Percentiles rank a stretch among this genome's conserved stretches.
Conservation (phyloP, 768 basidiomycete species). For the Xerocomellus amylosporus region DNA sequence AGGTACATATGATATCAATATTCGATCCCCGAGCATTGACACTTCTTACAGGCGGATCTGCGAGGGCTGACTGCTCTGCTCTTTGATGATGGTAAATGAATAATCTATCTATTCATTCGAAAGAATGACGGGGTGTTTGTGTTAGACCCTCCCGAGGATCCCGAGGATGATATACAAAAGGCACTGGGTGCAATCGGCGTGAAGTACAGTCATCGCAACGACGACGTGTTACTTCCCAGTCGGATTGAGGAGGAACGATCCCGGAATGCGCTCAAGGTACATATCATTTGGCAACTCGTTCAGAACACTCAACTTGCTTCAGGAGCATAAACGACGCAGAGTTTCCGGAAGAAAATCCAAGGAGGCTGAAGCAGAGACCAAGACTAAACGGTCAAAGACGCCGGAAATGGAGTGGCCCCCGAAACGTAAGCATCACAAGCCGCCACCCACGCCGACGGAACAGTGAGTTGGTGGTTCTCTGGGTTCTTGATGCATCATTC, state of each 20-base stretch:
- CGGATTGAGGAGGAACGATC: slow-evolving; percentile 65
- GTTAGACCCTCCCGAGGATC: slow-evolving; percentile 39
- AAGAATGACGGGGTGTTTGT: background rate
- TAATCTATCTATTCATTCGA: background rate
- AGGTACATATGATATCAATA: slow-evolving; percentile 5
- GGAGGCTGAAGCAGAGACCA: slow-evolving; percentile 1
- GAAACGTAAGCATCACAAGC: slow-evolving; percentile 52
- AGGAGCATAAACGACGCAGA: slow-evolving; percentile 30
- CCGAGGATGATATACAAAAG: slow-evolving; percentile 49
- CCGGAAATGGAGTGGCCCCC: slow-evolving; percentile 63
- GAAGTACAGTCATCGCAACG: slow-evolving; percentile 72
- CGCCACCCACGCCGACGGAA: slow-evolving; percentile 44
- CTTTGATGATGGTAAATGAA: slow-evolving; percentile 60
- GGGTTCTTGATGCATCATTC: background rate
- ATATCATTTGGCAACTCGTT: slow-evolving; percentile 1
- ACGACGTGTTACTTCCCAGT: slow-evolving; percentile 64
- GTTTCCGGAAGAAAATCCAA: slow-evolving; percentile 24
- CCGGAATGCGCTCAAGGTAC: slow-evolving; percentile 50
- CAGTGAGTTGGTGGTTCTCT: slow-evolving; percentile 41
- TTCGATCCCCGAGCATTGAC: background rate
- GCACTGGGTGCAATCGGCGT: slow-evolving; percentile 61
- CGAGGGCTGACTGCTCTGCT: slow-evolving; percentile 63
- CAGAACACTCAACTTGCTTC: slow-evolving; percentile 3
- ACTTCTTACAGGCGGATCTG: slow-evolving; percentile 43
- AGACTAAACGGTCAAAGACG: slow-evolving; percentile 20